Percentiles rank a stretch among this genome's conserved stretches.
These are phyloP conservation scores for Clavispora santaluciae DNA, from an alignment of 805 yeast species.

Conservation along the genomic window DNA sequence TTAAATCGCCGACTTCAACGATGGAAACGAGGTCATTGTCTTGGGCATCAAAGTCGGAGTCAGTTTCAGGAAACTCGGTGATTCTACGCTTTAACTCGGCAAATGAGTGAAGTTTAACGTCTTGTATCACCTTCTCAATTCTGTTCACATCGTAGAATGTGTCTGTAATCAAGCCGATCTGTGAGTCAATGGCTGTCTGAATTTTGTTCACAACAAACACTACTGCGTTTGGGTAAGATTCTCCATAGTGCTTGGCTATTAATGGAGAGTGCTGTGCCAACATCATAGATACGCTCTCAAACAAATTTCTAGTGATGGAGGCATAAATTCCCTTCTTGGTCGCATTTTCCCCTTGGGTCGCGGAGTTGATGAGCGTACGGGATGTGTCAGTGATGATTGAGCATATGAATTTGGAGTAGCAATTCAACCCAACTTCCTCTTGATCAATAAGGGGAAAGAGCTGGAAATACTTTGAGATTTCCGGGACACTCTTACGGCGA, in stretches of 20 bases:
- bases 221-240: constrained; percentile 54
- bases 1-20: constrained; percentile 60
- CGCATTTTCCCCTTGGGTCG: constrained; percentile 17
- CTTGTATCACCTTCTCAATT: constrained; percentile 50
- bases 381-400: constrained; percentile 77
- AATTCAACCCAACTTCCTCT: constrained; percentile 63
- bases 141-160: constrained; percentile 74
- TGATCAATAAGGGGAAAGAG: constrained; percentile 83
- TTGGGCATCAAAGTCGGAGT: constrained; percentile 23
- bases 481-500: constrained; percentile 54
- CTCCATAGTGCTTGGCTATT: constrained; percentile 59
- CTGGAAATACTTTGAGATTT: constrained; percentile 74
- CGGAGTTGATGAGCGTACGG: constrained; percentile 53
- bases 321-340: constrained; percentile 50
- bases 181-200: constrained; percentile 89
- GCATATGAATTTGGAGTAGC: constrained; percentile 84
- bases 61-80: constrained; percentile 16
- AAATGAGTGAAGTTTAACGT: constrained; percentile 46
- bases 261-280: constrained; percentile 81
- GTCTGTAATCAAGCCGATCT: constrained; percentile 82
- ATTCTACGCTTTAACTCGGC: constrained; percentile 19
- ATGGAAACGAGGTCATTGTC: constrained; percentile 44
- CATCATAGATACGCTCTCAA: constrained; percentile 81
- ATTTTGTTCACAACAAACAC: constrained; percentile 63
- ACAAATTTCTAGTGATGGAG: constrained; percentile 57